Evolutionary conservation across 2,329 filamentous ascomycete genomes (phyloP), one percentile per base, ranked within the genome.

Genomic region (Pseudogymnoascus sp.): DNA sequence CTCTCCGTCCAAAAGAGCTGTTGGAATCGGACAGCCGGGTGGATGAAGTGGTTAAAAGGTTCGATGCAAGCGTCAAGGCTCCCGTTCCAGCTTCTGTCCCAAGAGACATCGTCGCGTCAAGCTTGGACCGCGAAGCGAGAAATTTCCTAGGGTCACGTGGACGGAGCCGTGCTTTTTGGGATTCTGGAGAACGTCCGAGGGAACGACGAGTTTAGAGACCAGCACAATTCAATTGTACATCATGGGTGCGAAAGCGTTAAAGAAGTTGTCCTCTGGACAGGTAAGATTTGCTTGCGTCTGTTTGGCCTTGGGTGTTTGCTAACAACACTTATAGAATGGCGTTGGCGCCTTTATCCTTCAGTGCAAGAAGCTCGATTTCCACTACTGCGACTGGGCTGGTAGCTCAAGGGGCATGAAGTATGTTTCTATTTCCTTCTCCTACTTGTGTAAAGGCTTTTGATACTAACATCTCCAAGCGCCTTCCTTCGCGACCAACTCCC

Each of bases 361-460:
- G 81, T 99, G 95, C 86, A 96, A 91, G 82, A 90, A 88, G 74
- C 81, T 99, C 76, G 91, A 96, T 76, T 91, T 99, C 74, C 90
- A 96, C 80, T 99, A 96, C 81, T 97, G 95, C 81, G 92, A 97
- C 82, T 93, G 89, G 85, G 91, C 90, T 64, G 95, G 93, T 67
- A 96, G 91, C 76, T 97, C 93, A 38, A 86, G 81, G 72, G 95
- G 95, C 74, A 97, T 97, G 92, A 95, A 96, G 90, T 95, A 81
- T 67, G 83, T 74, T 50, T 42, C 65, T 26, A 33, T 64, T 24
- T 69, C 50, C 56, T 33, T 50, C 24, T 42, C 13, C 42, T 35
- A 26, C 21, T 44, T 40, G 5, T 38, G 21, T 40, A 64, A 61
- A 63, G 61, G 60, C 62, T 37, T 38, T 14, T 19, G 10, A 0